These are phyloP conservation scores for Tuber microsphaerosporum DNA, from an alignment of 495 filamentous ascomycete species.

Conservation along the genomic window DNA sequence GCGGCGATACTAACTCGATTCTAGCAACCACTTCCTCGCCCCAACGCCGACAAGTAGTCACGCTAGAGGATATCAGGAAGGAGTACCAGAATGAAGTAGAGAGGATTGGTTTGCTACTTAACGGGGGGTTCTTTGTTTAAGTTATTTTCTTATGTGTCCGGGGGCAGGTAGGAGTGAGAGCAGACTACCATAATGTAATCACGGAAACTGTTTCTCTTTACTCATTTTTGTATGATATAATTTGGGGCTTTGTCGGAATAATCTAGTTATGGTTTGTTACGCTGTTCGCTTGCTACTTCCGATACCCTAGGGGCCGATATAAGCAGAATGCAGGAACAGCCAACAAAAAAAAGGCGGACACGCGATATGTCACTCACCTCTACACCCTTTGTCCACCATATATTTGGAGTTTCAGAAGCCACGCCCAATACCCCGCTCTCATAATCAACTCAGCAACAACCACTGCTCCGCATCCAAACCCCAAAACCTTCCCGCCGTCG, in stretches of 20 bases:
- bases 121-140: slow-evolving; percentile 42
- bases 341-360: neutral
- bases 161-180: neutral
- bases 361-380: neutral
- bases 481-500: neutral
- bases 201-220: neutral
- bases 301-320: neutral
- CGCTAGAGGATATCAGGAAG: slow-evolving; percentile 71
- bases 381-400: neutral
- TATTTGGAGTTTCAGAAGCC: no score
- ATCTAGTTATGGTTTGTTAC: neutral
- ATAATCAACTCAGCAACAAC: no score
- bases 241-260: neutral
- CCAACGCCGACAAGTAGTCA: slow-evolving; percentile 51
- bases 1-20: neutral
- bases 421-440: no score
- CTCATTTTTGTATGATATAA: neutral
- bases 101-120: slow-evolving; percentile 48
- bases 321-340: neutral
- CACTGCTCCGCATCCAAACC: neutral
- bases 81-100: slow-evolving; percentile 85
- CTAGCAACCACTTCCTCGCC: slow-evolving; percentile 5
- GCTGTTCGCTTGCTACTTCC: neutral
- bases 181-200: neutral
- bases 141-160: neutral